Conservation (phyloP, 495 filamentous ascomycete genomes). For the Xylaria grammica region DNA sequence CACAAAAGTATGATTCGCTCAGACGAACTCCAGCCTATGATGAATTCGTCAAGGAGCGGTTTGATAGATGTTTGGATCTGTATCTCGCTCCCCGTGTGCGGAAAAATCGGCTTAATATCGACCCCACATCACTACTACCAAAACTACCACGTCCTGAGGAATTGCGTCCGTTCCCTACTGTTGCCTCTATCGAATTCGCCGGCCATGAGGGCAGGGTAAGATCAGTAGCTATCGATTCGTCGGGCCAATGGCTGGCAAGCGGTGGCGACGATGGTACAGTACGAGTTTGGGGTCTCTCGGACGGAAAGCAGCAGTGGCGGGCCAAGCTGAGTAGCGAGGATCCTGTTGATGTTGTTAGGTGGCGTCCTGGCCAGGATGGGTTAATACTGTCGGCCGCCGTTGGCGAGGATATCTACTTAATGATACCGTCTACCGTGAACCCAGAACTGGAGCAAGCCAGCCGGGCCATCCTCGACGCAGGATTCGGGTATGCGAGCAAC, state of each 20-base stretch:
- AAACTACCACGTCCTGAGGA: slow-evolving; percentile 96
- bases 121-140: slow-evolving; percentile 89
- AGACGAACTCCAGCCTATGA: slow-evolving; percentile 94
- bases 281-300: slow-evolving; percentile 86
- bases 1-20: slow-evolving; percentile 78
- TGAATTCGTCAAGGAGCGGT: slow-evolving; percentile 88
- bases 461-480: slow-evolving; percentile 77
- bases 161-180: slow-evolving; percentile 89
- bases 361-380: slow-evolving; percentile 84
- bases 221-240: slow-evolving; percentile 77
- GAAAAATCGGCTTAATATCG: slow-evolving; percentile 93
- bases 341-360: slow-evolving; percentile 83
- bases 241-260: slow-evolving; percentile 79
- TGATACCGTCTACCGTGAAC: slow-evolving; percentile 72
- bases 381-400: slow-evolving; percentile 81
- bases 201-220: slow-evolving; percentile 91
- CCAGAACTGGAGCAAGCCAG: slow-evolving; percentile 76
- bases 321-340: slow-evolving; percentile 80
- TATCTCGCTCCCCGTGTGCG: slow-evolving; percentile 93
- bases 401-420: slow-evolving; percentile 83
- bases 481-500: slow-evolving; percentile 87
- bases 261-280: slow-evolving; percentile 95
- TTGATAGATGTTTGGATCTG: slow-evolving; percentile 92
- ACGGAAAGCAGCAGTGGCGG: slow-evolving; percentile 87
- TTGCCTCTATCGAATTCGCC: slow-evolving; percentile 78